Conservation (phyloP, 2,329 filamentous ascomycete genomes). For the Epichloe scottii region DNA sequence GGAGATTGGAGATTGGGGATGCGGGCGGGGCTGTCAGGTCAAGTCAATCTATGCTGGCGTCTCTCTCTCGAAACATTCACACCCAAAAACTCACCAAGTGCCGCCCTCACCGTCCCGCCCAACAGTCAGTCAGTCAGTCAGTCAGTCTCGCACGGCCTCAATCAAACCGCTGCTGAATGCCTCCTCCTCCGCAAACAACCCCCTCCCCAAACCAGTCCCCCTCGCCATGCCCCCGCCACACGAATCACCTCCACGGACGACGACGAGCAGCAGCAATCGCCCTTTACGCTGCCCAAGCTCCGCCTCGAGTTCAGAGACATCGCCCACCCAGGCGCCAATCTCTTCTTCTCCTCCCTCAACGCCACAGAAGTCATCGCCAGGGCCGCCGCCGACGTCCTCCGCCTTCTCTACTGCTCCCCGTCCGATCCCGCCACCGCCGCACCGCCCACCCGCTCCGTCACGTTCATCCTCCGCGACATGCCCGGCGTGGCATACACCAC, state of each 20-base stretch:
- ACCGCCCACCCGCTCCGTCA: constrained; percentile 70
- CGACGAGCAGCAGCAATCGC: constrained; percentile 1
- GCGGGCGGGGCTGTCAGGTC: too few relatives aligned
- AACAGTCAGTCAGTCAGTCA: too few relatives aligned
- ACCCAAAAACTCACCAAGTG: too few relatives aligned
- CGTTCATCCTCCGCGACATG: constrained; percentile 68
- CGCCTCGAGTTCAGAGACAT: constrained; percentile 48
- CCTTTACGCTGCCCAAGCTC: constrained; percentile 39
- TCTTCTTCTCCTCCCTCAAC: constrained; percentile 57
- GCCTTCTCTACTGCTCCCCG: constrained; percentile 53
- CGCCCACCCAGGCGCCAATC: constrained; percentile 43
- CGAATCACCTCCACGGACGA: neutral
- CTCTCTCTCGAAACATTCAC: too few relatives aligned
- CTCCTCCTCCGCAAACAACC: too few relatives aligned
- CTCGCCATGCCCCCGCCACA: constrained; percentile 17
- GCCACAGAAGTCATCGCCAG: constrained; percentile 46
- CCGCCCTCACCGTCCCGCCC: too few relatives aligned
- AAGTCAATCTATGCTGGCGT: too few relatives aligned
- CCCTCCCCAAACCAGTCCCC: constrained; percentile 1
- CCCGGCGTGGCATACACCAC: constrained; percentile 82
- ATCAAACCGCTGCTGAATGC: too few relatives aligned
- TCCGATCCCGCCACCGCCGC: constrained; percentile 26
- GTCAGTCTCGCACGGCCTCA: too few relatives aligned
- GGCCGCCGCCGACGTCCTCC: constrained; percentile 56
- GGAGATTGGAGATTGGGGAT: too few relatives aligned